phyloP scores from a whole-genome alignment of 2,329 filamentous ascomycete genomes.

The Penicillium italicum region DNA sequence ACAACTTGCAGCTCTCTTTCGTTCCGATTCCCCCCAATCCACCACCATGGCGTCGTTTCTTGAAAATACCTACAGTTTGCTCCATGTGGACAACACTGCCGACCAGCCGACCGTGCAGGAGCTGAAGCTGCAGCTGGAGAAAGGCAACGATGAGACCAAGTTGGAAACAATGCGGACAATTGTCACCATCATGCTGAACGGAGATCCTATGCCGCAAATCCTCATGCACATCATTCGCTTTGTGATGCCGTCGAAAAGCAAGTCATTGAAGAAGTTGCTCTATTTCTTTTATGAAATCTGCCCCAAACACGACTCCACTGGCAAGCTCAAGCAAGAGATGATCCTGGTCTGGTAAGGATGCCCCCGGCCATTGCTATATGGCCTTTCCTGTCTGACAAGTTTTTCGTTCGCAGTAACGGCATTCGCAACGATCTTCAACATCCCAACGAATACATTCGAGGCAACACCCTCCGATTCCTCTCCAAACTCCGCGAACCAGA shows the following conservation, averaged over 20 bases:
- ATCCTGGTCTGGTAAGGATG: slow-evolving; percentile 85
- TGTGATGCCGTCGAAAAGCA: slow-evolving; percentile 98
- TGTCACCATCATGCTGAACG: slow-evolving; percentile 95
- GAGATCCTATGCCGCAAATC: slow-evolving; percentile 88
- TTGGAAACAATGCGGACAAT: slow-evolving; percentile 95
- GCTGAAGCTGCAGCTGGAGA: slow-evolving; percentile 87
- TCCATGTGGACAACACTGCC: slow-evolving; percentile 95
- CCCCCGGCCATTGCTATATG: not conserved
- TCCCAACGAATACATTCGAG: slow-evolving; percentile 95
- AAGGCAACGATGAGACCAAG: slow-evolving; percentile 88
- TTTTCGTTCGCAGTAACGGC: slow-evolving; percentile 66
- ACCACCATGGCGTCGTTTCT: slow-evolving; percentile 87
- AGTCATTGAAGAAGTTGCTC: slow-evolving; percentile 92
- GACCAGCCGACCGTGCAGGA: slow-evolving; percentile 89
- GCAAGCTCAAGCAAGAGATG: slow-evolving; percentile 99
- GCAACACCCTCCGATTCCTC: slow-evolving; percentile 96
- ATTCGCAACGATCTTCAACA: slow-evolving; percentile 97
- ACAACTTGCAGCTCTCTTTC: slow-evolving; percentile 35
- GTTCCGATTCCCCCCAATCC: slow-evolving; percentile 24
- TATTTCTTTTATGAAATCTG: slow-evolving; percentile 99
- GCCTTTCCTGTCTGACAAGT: slow-evolving; percentile 15
- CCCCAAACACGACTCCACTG: slow-evolving; percentile 84
- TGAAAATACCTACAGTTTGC: slow-evolving; percentile 91
- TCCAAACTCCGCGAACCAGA: slow-evolving; percentile 95
- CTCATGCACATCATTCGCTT: slow-evolving; percentile 99